These are phyloP conservation scores for Cyberlindnera euphorbiiphila DNA, from an alignment of 805 yeast genomes.

Conservation along the genomic window DNA sequence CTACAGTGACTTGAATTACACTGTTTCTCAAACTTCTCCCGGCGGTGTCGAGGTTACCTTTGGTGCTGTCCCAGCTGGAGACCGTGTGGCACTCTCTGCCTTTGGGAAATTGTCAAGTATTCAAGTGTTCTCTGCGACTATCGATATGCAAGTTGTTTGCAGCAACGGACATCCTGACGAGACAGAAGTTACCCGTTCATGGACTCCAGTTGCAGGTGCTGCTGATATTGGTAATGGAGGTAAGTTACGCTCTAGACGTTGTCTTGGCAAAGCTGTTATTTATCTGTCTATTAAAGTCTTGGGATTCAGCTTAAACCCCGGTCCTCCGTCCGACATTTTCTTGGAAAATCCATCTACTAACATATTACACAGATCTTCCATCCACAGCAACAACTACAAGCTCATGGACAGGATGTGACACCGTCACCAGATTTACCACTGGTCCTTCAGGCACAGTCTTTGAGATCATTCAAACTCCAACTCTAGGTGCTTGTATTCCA, in stretches of 20 bases:
- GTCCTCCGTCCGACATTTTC: too few species aligned
- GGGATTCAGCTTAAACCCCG: too few species aligned
- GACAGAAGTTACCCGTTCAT: too few species aligned
- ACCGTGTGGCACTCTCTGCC: constrained; percentile 10
- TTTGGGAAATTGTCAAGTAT: background rate
- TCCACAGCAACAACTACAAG: constrained; percentile 5
- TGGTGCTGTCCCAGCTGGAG: constrained; percentile 12
- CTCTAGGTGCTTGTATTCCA: background rate
- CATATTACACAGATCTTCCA: constrained; percentile 2
- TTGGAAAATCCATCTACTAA: too few species aligned
- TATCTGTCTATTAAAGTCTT: too few species aligned
- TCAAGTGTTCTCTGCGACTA: background rate
- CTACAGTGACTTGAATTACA: background rate
- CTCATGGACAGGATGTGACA: constrained; percentile 9
- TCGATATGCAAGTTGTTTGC: background rate
- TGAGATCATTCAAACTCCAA: constrained; percentile 10
- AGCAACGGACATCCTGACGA: background rate
- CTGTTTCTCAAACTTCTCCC: background rate
- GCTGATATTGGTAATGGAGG: constrained; percentile 10
- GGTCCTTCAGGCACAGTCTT: constrained; percentile 9
- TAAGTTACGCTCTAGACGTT: too few species aligned
- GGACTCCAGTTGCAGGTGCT: too few species aligned
- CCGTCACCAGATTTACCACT: constrained; percentile 10
- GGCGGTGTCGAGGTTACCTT: constrained; percentile 1
- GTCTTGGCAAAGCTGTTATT: too few species aligned